Base-by-base conservation (phyloP, 768 basidiomycete species). In the Suillus americanus region DNA sequence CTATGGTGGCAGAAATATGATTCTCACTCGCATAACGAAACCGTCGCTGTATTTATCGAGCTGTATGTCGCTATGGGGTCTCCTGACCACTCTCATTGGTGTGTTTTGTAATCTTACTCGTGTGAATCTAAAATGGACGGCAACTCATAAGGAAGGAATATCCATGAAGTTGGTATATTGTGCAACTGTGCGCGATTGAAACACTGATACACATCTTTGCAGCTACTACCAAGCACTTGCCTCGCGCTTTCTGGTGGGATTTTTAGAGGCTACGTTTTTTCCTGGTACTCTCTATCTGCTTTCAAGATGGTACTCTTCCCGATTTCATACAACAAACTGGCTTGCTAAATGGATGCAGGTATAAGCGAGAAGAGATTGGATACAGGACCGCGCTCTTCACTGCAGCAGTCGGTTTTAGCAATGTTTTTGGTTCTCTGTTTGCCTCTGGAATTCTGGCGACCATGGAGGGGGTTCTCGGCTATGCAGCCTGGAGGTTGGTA, bases 351-450 rank as follows among this genome's bases (percentile, higher is more conserved):
- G 25, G 5, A 10, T 45, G n/a, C 14, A 65, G 89, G 90, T 91
- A 91, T 79, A 89, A 82, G 62, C 82, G 85, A 48, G 79, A 78
- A n/a, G 90, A 92, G 71, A 80, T 92, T 43, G 89, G 87, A 57
- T 78, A 85, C 45, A 80, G 89, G 60, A 86, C 83, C 14, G 86
- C 89, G 8, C 73, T 88, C 59, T 79, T 91, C n/a, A 85, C 83
- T 46, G 89, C 88, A 65, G 90, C 90, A 25, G 85, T 81, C 68
- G 77, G 92, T 8, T 85, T 91, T 62, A 86, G 85, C 55, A 93
- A 92, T 79, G 90, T 89, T 3, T 91, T 92, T 74, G 91, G 91
- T 5, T 81, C 89, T 0, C 77, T 92, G 23, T 84, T 94, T 54
- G 89, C 90, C 6, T 88, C 89, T 25, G 87, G 84, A 10, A 89